Percentiles rank a stretch among this genome's conserved stretches.
Conservation (phyloP, 495 filamentous ascomycete genomes). For the Hyaloscypha variabilis region DNA sequence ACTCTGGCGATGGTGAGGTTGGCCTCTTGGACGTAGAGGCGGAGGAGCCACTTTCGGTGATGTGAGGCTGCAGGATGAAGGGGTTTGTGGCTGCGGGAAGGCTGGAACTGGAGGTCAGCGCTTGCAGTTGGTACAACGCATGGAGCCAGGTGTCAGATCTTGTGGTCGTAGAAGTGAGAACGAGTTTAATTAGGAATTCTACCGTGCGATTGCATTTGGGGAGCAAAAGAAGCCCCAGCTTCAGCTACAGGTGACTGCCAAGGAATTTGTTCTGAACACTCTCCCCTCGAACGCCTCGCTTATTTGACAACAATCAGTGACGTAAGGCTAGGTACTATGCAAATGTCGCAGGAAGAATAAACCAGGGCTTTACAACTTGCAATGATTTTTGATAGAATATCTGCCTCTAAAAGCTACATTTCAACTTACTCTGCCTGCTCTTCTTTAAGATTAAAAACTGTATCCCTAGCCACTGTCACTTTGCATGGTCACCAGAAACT, state of each 20-base stretch:
- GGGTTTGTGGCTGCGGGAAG: neutral
- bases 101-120: neutral
- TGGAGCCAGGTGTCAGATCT: neutral
- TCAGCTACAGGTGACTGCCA: slow-evolving; percentile 3
- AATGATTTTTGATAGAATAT: neutral
- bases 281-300: neutral
- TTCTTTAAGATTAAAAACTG: neutral
- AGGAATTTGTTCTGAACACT: neutral
- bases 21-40: slow-evolving; percentile 24
- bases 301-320: neutral
- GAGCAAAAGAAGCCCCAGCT: neutral
- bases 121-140: neutral
- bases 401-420: too few relatives aligned
- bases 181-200: neutral
- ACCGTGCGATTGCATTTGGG: neutral
- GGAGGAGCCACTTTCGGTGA: slow-evolving; percentile 20
- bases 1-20: slow-evolving; percentile 31
- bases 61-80: neutral
- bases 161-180: neutral
- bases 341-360: neutral
- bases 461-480: neutral
- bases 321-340: neutral
- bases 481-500: neutral
- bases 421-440: too few relatives aligned
- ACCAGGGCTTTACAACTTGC: neutral